A percentile compares a stretch with the other conserved stretches of the same genome.
These are phyloP conservation scores for Pseudogymnoascus sp. DNA, from an alignment of 2,329 filamentous ascomycete genomes.

Conservation along the genomic window DNA sequence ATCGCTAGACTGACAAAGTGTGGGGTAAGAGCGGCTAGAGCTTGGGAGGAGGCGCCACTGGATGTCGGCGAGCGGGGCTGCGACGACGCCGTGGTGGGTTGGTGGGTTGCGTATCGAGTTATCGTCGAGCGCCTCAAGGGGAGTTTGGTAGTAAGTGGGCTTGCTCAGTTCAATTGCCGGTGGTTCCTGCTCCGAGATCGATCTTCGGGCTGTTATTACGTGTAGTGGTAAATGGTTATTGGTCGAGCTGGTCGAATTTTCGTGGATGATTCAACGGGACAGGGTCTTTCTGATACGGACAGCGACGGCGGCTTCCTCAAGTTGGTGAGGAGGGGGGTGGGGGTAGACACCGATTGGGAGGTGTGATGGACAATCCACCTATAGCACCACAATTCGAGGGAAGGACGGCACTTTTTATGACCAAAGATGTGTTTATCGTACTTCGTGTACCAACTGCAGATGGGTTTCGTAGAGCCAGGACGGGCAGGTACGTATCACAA, in stretches of 20 bases:
- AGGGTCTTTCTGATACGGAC: neutral
- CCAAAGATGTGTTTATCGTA: neutral
- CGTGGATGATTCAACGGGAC: neutral
- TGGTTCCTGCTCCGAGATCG: slow-evolving; percentile 5
- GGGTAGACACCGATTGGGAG: neutral
- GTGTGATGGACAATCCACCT: neutral
- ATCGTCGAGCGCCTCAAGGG: neutral
- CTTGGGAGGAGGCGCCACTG: slow-evolving; percentile 1
- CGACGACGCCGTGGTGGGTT: neutral
- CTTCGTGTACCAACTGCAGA: neutral
- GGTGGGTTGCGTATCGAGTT: neutral
- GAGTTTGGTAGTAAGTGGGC: neutral
- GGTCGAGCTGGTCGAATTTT: neutral
- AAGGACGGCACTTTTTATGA: neutral
- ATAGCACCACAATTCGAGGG: neutral
- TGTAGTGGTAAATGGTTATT: neutral
- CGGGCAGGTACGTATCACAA: neutral
- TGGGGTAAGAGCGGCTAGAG: slow-evolving; percentile 3
- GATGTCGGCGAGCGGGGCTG: neutral
- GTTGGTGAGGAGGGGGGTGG: neutral
- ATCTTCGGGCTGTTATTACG: neutral
- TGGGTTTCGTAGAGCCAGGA: neutral
- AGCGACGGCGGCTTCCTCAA: neutral
- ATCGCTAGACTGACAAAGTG: neutral
- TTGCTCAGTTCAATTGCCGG: neutral